Evolutionary conservation across 345 rosid genomes (phyloP), one percentile per base, ranked within the genome.

Genomic region (Odontarrhena argentea): DNA sequence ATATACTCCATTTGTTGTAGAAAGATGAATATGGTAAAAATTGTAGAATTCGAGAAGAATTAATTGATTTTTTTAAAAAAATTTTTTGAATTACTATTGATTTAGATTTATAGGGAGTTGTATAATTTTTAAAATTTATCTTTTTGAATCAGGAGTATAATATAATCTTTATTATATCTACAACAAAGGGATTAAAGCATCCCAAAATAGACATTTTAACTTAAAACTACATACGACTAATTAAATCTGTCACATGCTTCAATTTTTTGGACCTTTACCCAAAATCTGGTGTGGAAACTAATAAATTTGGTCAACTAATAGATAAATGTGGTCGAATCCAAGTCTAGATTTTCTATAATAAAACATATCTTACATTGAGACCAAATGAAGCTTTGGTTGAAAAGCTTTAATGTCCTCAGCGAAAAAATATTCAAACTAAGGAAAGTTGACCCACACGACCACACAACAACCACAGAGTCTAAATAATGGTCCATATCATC

Each of bases 401-500:
- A 42, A 61, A 34, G 30, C 30, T 68, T 44, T 22, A 22, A 42
- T 34, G 32, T 35, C 7, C 24, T 18, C 1, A 18, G 53, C 25
- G 18, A 63, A 55, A 22, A 44, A 60, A 18, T 47, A 35, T 24
- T 59, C 66, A 62, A 70, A 35, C 60, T 34, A 35, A 37, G 24
- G 34, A 61, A 62, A 70, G 68, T 63, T 70, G 75, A 70, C 69
- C 68, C 68, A 61, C 68, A 53, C 30, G 74, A 18, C 34, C 62
- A 70, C 50, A 45, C 63, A 62, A 53, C 49, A 54, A 52, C 37
- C 32, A 54, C 63, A 3, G 4, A 63, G 64, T 63, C 64, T 25
- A 63, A 12, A 15, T 63, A 38, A 43, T 62, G 34, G 74, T 70
- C 74, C 36, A 55, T 46, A 18, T 71, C 69, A 63, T 28, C 32